phyloP scores from a whole-genome alignment of 2,329 filamentous ascomycete species.

The Shiraia bambusicola region DNA sequence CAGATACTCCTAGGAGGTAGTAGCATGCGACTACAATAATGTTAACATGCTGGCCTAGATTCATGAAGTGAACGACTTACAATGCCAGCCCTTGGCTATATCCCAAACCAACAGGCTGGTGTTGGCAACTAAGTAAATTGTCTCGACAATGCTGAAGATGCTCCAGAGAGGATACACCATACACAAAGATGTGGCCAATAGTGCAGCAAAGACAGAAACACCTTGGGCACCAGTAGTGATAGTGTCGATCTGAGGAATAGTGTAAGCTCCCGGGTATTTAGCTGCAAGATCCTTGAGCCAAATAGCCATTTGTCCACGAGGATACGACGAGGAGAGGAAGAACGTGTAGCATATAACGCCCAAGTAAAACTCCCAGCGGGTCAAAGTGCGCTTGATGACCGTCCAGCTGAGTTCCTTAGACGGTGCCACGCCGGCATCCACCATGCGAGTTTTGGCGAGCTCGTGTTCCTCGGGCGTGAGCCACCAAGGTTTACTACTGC shows the following conservation, averaged over 20 bases:
- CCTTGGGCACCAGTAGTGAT: constrained; percentile 53
- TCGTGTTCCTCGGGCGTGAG: constrained; percentile 42
- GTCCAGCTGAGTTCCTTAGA: constrained; percentile 47
- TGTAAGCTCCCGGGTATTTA: constrained; percentile 42
- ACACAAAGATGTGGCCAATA: constrained; percentile 54
- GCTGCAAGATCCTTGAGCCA: constrained; percentile 53
- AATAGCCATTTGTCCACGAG: constrained; percentile 53
- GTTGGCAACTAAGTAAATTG: constrained; percentile 47
- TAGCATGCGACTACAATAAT: constrained; percentile 32
- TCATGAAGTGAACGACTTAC: constrained; percentile 11
- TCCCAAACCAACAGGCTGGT: constrained; percentile 54
- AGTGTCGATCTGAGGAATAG: constrained; percentile 53
- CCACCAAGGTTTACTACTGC: constrained; percentile 54
- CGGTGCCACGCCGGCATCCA: constrained; percentile 34
- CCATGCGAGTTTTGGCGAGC: constrained; percentile 34
- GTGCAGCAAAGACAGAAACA: constrained; percentile 53
- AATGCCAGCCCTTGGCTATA: constrained; percentile 50
- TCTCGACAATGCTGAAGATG: constrained; percentile 49
- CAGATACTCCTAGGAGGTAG: constrained; percentile 39
- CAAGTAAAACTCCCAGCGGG: constrained; percentile 56
- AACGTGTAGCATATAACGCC: constrained; percentile 53
- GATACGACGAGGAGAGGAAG: constrained; percentile 46
- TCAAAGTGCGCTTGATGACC: constrained; percentile 50
- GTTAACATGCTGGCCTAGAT: constrained; percentile 2
- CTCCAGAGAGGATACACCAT: constrained; percentile 55